Percentiles rank a stretch among this genome's conserved stretches.
phyloP scores from a whole-genome alignment of 768 basidiomycete species.

The Austroboletus eburneus region DNA sequence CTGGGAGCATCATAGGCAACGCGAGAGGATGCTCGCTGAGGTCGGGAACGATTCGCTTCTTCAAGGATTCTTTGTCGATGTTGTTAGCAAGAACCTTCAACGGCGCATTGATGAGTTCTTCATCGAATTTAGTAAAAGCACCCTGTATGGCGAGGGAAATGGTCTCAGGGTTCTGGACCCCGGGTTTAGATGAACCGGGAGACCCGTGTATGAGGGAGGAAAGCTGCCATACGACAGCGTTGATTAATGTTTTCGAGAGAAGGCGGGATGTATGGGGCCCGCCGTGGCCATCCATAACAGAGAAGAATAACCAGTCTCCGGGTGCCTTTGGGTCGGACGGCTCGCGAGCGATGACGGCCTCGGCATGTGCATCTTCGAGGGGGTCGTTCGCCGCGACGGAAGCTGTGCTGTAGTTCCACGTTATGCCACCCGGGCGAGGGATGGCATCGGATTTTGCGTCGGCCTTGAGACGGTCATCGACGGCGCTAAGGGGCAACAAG shows the following conservation, averaged over 20 bases:
- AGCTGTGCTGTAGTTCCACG: slow-evolving; percentile 78
- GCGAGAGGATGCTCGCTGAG: slow-evolving; percentile 69
- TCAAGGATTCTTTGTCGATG: slow-evolving; percentile 47
- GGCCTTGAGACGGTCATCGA: slow-evolving; percentile 57
- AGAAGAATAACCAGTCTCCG: slow-evolving; percentile 78
- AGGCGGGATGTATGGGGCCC: slow-evolving; percentile 82
- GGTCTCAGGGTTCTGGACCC: slow-evolving; percentile 44
- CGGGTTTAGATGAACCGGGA: slow-evolving; percentile 31
- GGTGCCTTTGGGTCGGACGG: slow-evolving; percentile 52
- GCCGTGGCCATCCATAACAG: slow-evolving; percentile 89
- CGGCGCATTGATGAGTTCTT: slow-evolving; percentile 77
- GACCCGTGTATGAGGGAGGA: slow-evolving; percentile 43
- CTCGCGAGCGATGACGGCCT: slow-evolving; percentile 63
- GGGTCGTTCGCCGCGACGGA: slow-evolving; percentile 82
- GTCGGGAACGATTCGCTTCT: slow-evolving; percentile 55
- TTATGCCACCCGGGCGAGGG: slow-evolving; percentile 48
- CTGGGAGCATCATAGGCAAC: slow-evolving; percentile 71
- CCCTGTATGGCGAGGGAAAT: slow-evolving; percentile 64
- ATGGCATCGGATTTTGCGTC: slow-evolving; percentile 45
- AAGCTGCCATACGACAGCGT: slow-evolving; percentile 77
- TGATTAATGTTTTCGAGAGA: slow-evolving; percentile 79
- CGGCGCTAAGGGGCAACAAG: slow-evolving; percentile 49
- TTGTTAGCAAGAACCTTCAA: slow-evolving; percentile 63
- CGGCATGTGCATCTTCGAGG: slow-evolving; percentile 84
- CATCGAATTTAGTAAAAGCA: slow-evolving; percentile 81